Evolutionary conservation across 2,329 filamentous ascomycete species (phyloP).

Genomic region (Aspergillus tamarii): DNA sequence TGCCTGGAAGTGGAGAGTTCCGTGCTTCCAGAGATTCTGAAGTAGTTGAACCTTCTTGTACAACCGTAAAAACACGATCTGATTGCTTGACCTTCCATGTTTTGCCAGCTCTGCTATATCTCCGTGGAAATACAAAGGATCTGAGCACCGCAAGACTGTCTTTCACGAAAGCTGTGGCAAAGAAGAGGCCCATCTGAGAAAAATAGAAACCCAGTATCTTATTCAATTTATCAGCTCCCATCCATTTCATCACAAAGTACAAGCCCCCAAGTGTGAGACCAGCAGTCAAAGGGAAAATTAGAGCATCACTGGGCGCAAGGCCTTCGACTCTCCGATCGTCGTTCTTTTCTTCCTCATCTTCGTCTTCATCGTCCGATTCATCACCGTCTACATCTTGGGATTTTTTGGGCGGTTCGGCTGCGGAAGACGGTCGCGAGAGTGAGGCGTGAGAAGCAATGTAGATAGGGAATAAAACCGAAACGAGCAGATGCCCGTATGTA

Average conservation of each 20-base stretch:
- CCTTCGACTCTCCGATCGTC: constrained; percentile 66
- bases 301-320: constrained; percentile 74
- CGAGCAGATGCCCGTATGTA: constrained; percentile 63
- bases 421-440: constrained; percentile 79
- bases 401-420: constrained; percentile 63
- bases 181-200: constrained; percentile 75
- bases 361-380: constrained; percentile 43
- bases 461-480: constrained; percentile 79
- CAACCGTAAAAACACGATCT: constrained; percentile 32
- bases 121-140: constrained; percentile 72
- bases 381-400: constrained; percentile 37
- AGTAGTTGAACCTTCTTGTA: constrained; percentile 12
- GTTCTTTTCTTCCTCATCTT: constrained; percentile 57
- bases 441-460: constrained; percentile 85
- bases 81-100: constrained; percentile 51
- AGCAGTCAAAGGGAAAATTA: constrained; percentile 81
- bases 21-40: constrained; percentile 27
- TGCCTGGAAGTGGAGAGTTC: constrained; percentile 56
- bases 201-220: constrained; percentile 84
- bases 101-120: constrained; percentile 60
- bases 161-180: constrained; percentile 72
- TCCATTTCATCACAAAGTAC: constrained; percentile 87
- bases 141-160: constrained; percentile 68
- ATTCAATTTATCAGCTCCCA: constrained; percentile 79
- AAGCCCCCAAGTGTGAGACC: constrained; percentile 71